These are phyloP conservation scores for Candolleomyces aberdarensis DNA, from an alignment of 768 basidiomycete genomes.

Conservation along the genomic window DNA sequence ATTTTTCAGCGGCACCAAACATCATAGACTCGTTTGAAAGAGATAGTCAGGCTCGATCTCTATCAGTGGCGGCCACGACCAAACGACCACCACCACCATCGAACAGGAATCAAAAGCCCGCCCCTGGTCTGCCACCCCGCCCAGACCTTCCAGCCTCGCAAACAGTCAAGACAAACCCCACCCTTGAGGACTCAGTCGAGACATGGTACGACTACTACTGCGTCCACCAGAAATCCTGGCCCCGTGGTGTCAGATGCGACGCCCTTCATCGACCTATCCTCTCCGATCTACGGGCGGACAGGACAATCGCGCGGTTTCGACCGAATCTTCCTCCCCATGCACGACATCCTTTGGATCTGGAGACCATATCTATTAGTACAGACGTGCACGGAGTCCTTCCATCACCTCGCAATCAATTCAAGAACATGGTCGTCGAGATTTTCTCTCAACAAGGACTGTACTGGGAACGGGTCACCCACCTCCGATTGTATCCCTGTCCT, in stretches of 20 bases:
- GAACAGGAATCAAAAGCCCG: not conserved
- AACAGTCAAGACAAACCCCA: constrained; percentile 36
- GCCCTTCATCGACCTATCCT: constrained; percentile 33
- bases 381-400: not conserved
- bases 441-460: constrained; percentile 41
- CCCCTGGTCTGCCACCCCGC: not conserved
- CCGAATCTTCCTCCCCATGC: constrained; percentile 22
- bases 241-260: constrained; percentile 44
- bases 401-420: constrained; percentile 6
- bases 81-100: too few species aligned
- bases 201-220: constrained; percentile 44
- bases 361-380: not conserved
- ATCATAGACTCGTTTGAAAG: too few species aligned
- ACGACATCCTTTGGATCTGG: constrained; percentile 7
- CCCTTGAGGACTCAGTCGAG: constrained; percentile 43
- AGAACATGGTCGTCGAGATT: constrained; percentile 29
- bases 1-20: too few species aligned
- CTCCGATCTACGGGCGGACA: constrained; percentile 43
- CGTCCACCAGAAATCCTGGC: constrained; percentile 42
- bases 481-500: constrained; percentile 31
- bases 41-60: too few species aligned
- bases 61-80: too few species aligned
- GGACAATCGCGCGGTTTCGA: constrained; percentile 46
- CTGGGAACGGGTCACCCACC: constrained; percentile 32
- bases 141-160: not conserved